Percentiles rank a stretch among this genome's conserved stretches.
Evolutionary conservation across 192 early-diverging fungal genomes (phyloP).

Genomic region (Entomortierella beljakovae): DNA sequence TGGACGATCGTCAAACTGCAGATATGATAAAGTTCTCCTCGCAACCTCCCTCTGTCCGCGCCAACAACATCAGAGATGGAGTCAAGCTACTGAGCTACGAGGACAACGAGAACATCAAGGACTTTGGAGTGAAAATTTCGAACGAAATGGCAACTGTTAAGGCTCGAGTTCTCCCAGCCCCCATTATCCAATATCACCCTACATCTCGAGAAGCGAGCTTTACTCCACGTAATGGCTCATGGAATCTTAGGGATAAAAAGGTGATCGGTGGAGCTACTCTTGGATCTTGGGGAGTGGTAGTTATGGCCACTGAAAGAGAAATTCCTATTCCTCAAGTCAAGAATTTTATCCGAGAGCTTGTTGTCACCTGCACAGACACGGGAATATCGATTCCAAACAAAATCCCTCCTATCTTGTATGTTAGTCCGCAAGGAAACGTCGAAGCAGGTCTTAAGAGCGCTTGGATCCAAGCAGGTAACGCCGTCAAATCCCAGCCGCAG

Average conservation of each 20-base stretch:
- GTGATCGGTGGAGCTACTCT: constrained; percentile 78
- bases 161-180: constrained; percentile 83
- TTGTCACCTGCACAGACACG: constrained; percentile 75
- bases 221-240: constrained; percentile 77
- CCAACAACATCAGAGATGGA: constrained; percentile 81
- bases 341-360: constrained; percentile 78
- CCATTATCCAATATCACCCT: constrained; percentile 72
- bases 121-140: constrained; percentile 79
- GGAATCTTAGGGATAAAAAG: constrained; percentile 89
- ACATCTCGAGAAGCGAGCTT: constrained; percentile 62
- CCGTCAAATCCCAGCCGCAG: constrained; percentile 77
- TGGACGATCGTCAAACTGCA: constrained; percentile 88
- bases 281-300: constrained; percentile 83
- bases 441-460: constrained; percentile 73
- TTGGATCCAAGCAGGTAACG: constrained; percentile 76
- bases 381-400: constrained; percentile 69
- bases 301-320: constrained; percentile 72
- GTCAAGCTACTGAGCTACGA: constrained; percentile 72
- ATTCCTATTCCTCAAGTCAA: constrained; percentile 65
- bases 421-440: constrained; percentile 77
- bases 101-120: constrained; percentile 75
- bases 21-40: constrained; percentile 97
- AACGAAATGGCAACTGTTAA: constrained; percentile 75
- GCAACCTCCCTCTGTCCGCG: constrained; percentile 80
- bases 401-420: constrained; percentile 59